Evolutionary conservation across 345 rosid species (phyloP), one percentile per base, ranked within the genome.

Genomic region (Sonneratia caseolaris): DNA sequence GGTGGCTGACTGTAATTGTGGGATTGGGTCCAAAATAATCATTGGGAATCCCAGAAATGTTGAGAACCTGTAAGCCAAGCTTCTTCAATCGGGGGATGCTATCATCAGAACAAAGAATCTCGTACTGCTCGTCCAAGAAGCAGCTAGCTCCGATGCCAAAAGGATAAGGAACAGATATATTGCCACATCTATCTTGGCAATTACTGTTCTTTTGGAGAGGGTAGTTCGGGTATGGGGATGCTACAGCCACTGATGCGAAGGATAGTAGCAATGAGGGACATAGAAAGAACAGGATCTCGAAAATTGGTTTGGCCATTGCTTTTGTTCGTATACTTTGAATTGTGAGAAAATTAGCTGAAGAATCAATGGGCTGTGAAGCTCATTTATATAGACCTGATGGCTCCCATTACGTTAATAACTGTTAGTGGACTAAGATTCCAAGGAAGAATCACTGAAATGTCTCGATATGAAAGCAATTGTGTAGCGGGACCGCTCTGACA

Each of bases 71-170:
- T 43, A 55, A 24, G 55, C 22, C 40, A 27, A 3, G 53, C 67
- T 74, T 74, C 45, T 57, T 74, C 27, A 74, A 71, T 8, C 27
- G n/a, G 0, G 76, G 76, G 12, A 43, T 5, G 13, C 42, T 7
- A 37, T 22, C 15, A 42, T 19, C 68, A 27, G 32, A 27, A 42
- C 76, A 74, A 56, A 38, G 47, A 27, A 74, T 59, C 71, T 74
- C 76, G 43, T 74, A 74, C 76, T 72, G 68, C 21, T 68, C 61
- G 37, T 68, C 68, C 35, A 74, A 61, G 76, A 74, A 74, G 59
- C 76, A 68, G 24, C n/a, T 56, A 11, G 57, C 1, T 53, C 76
- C 76, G n/a, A 73, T 73, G 27, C 71, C 76, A 5, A 73, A 73
- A 21, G 76, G 76, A 22, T 55, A 73, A 1, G 68, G 76, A 40